Evolutionary conservation across 176 grass and related monocot species (phyloP), one percentile per base, ranked within the genome.

Genomic region (Musa beccarii): DNA sequence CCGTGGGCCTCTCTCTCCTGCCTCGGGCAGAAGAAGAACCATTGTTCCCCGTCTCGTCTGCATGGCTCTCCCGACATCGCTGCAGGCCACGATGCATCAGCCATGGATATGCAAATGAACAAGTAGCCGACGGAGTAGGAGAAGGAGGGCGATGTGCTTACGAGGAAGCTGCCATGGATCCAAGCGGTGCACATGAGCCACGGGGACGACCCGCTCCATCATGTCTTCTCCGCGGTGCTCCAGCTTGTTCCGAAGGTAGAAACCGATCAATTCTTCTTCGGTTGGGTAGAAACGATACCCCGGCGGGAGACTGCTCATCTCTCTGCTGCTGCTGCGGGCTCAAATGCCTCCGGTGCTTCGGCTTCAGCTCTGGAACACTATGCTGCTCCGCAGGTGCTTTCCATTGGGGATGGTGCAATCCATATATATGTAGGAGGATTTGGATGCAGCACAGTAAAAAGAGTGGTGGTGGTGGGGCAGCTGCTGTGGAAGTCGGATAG

Each of bases 241-340:
- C 66, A 99, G 78, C 83, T 92, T 99, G 96, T 99, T 87, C 28
- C 81, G 83, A 21, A 99, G 96, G 84, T 94, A 99, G 91, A 99
- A 99, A 68, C 79, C 86, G 74, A 99, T 71, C 43, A 99, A 81
- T 81, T 99, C 96, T 75, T 99, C 96, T 79, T 99, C 96, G 28
- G 96, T 99, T 12, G 96, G 96, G 79, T 87, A 94, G 82, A 99
- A 99, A 14, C 96, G 83, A 82, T 82, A 94, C 16, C 96, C 96
- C 5, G 86, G 96, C 9, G 90, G 86, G 52, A 79, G 43, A 8
- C 51, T 80, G 51, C 53, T 73, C 81, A 96, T 87, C 23, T 24
- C 5, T 14, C 8, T 2, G 8, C 17, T 15, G 54, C 13, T 57
- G 29, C 16, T 16, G 55, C 13, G 2, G 54, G 54, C 17, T 57